Evolutionary conservation across 2,329 filamentous ascomycete genomes (phyloP), one percentile per base, ranked within the genome.

Genomic region (Magnaporthiopsis rhizophila): DNA sequence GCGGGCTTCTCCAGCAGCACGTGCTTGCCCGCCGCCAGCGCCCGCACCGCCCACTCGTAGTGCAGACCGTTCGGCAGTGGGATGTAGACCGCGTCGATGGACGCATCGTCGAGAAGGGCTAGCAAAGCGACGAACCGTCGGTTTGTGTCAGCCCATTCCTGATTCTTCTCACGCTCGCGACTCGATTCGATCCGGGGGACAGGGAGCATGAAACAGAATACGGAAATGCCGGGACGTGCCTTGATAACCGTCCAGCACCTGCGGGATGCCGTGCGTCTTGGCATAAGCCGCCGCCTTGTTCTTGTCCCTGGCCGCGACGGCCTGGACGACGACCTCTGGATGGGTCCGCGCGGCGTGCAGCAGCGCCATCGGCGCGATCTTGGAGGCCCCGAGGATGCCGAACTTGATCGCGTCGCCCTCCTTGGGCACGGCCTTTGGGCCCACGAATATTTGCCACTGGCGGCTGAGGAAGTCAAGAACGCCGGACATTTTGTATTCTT

Each of bases 1-100:
- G 94, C 93, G 3, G 91, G 91, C 79, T 94, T 94, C 79, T 94
- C 91, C 61, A 89, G 88, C 62, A 94, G 79, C 36, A 93, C 88
- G 74, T 94, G 88, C 79, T 93, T 93, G 69, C 88, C 87, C 11
- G 83, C 79, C 72, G 88, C 81, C 59, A 94, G 80, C 0, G 88
- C 86, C 62, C 83, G 75, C 73, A 86, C 86, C 45, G 86, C 80
- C 69, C 92, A 79, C 21, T 79, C 73, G 72, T 86, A 90, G 78
- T 94, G 91, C 13, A 78, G 69, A 5, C 74, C 72, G 63, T 75
- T 75, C 7, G 79, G 79, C 4, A 85, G 74, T 8, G 81, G 76
- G 65, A 84, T 81, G 70, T 83, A 84, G 61, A 85, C 78, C 24
- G 77, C 78, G 56, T 82, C 77, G 69, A 80, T 80, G 30, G 74